These are phyloP conservation scores for Kurtzmaniella natalensis DNA, from an alignment of 1,139 yeast genomes.

Conservation along the genomic window DNA sequence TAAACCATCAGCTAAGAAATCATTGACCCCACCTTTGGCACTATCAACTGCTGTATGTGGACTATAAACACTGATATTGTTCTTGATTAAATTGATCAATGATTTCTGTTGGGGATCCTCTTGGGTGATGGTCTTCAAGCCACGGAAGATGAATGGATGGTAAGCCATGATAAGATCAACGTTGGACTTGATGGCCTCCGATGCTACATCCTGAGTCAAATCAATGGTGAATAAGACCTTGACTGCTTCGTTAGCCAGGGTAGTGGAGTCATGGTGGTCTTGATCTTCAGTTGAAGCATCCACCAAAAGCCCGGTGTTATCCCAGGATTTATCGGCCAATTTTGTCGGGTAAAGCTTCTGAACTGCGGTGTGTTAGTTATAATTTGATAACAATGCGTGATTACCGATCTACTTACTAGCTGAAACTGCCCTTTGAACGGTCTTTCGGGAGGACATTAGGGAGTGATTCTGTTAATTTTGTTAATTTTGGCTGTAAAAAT, in stretches of 20 bases:
- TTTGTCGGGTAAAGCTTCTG: slow-evolving; percentile 68
- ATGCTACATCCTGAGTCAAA: slow-evolving; percentile 76
- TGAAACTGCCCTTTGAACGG: slow-evolving; percentile 1
- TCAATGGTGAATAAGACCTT: slow-evolving; percentile 75
- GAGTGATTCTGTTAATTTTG: too few species aligned
- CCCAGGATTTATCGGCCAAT: slow-evolving; percentile 88
- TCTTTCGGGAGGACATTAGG: slow-evolving; percentile 2
- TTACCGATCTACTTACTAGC: slow-evolving; percentile 1
- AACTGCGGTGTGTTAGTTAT: slow-evolving; percentile 23
- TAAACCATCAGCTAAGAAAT: slow-evolving; percentile 74
- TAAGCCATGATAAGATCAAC: slow-evolving; percentile 71
- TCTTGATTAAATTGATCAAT: slow-evolving; percentile 63
- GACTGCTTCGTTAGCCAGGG: slow-evolving; percentile 19
- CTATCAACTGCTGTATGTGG: slow-evolving; percentile 98
- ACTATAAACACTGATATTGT: slow-evolving; percentile 80
- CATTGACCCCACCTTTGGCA: slow-evolving; percentile 87
- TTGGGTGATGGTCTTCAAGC: slow-evolving; percentile 70
- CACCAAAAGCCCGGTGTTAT: slow-evolving; percentile 83
- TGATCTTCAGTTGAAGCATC: slow-evolving; percentile 40
- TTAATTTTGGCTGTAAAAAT: not conserved
- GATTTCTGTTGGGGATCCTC: slow-evolving; percentile 79
- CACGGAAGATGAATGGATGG: slow-evolving; percentile 92
- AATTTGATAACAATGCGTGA: not conserved
- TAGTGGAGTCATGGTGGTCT: slow-evolving; percentile 10
- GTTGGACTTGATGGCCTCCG: slow-evolving; percentile 65